A percentile compares a stretch with the other conserved stretches of the same genome.
phyloP scores from a whole-genome alignment of 208 protist species.

The Acanthamoeba comandoni region DNA sequence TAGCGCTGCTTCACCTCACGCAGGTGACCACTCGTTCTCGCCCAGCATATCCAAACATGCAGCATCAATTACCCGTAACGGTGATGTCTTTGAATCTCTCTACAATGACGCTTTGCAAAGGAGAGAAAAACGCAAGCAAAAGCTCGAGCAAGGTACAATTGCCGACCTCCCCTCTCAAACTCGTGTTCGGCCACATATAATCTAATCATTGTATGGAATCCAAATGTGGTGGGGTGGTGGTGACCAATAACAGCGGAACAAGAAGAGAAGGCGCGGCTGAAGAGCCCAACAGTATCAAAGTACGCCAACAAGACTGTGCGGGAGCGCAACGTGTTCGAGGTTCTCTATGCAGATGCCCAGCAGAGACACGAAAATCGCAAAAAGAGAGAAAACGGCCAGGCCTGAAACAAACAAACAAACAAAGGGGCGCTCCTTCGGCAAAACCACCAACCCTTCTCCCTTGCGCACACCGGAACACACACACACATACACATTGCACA shows the following conservation, averaged over 20 bases:
- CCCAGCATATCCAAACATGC: constrained; percentile 12
- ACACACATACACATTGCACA: too few relatives aligned
- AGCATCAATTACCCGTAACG: background rate
- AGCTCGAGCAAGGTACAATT: constrained; percentile 18
- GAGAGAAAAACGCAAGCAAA: constrained; percentile 11
- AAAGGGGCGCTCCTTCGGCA: too few relatives aligned
- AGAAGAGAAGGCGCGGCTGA: constrained; percentile 9
- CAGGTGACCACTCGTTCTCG: background rate
- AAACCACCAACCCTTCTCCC: too few relatives aligned
- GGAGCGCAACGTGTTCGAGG: constrained; percentile 48
- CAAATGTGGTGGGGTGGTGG: too few relatives aligned
- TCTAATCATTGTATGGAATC: too few relatives aligned
- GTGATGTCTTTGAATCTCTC: constrained; percentile 55
- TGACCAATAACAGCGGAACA: constrained; percentile 10
- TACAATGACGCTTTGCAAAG: constrained; percentile 44
- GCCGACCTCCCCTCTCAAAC: too few relatives aligned
- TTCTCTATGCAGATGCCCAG: constrained; percentile 24
- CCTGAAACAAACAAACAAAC: too few relatives aligned
- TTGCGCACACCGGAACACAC: too few relatives aligned
- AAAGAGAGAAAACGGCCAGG: background rate
- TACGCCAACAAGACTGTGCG: constrained; percentile 51
- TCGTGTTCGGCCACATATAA: too few relatives aligned
- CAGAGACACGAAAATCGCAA: constrained; percentile 33
- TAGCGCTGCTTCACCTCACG: background rate
- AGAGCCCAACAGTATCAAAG: constrained; percentile 51